Percentiles rank a stretch among this genome's conserved stretches.
Evolutionary conservation across 441 rosid genomes (phyloP).

Genomic region (Populus trichocarpa): DNA sequence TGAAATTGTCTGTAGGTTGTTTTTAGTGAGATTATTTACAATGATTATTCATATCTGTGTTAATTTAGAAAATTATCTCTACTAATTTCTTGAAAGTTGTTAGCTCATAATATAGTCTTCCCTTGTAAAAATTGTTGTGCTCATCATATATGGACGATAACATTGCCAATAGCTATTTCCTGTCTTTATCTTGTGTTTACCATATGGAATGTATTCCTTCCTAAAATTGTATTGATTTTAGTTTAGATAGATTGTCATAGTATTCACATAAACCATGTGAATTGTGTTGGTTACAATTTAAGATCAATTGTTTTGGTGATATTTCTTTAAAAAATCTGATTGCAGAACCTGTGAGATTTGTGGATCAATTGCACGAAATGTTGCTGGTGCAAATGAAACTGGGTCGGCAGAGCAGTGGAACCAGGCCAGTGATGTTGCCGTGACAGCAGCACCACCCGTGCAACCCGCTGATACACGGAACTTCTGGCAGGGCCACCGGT

Average conservation of each 20-base stretch:
- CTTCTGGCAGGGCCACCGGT: constrained; percentile 51
- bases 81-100: no score
- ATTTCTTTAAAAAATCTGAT: background rate
- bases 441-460: constrained; percentile 8
- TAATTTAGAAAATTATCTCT: no score
- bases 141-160: background rate
- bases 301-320: background rate
- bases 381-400: constrained; percentile 31
- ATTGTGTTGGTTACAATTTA: background rate
- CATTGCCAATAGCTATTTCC: background rate
- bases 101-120: no score
- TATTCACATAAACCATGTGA: background rate
- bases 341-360: constrained; percentile 76
- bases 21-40: no score
- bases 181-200: background rate
- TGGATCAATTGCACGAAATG: constrained; percentile 44
- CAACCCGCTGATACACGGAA: constrained; percentile 25
- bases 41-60: no score
- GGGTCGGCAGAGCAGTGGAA: constrained; percentile 27
- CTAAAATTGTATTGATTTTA: background rate
- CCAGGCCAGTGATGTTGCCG: constrained; percentile 24
- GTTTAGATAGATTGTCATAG: background rate
- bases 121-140: no score
- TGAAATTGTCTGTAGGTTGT: no score
- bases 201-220: background rate